phyloP scores from a whole-genome alignment of 441 rosid species.

The Eruca vesicaria region DNA sequence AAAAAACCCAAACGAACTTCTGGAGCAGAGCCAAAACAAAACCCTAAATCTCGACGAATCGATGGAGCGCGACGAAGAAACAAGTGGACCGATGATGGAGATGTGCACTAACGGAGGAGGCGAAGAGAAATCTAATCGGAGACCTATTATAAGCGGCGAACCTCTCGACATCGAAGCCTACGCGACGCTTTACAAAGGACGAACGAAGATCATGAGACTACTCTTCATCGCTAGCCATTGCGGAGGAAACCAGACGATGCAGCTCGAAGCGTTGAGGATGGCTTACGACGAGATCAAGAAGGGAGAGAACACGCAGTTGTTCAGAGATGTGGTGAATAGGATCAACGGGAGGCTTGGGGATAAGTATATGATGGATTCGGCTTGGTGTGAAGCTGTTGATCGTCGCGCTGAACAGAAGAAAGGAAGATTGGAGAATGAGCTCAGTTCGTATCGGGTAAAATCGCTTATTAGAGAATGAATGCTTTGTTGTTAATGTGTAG shows the following conservation, averaged over 20 bases:
- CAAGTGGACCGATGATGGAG: constrained; percentile 54
- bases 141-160: constrained; percentile 79
- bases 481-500: too few relatives aligned
- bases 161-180: constrained; percentile 91
- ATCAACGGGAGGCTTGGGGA: constrained; percentile 71
- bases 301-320: constrained; percentile 86
- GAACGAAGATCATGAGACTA: constrained; percentile 79
- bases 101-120: constrained; percentile 65
- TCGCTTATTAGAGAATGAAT: too few relatives aligned
- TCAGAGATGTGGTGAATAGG: constrained; percentile 74
- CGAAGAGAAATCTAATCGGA: constrained; percentile 44
- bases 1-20: background rate
- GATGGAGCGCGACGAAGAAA: constrained; percentile 81
- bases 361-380: constrained; percentile 51
- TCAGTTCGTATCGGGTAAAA: constrained; percentile 90
- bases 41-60: constrained; percentile 34
- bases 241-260: constrained; percentile 60
- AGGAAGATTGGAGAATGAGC: constrained; percentile 87
- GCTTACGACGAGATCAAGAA: constrained; percentile 93
- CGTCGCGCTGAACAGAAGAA: constrained; percentile 80
- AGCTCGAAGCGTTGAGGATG: constrained; percentile 80
- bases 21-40: constrained; percentile 14
- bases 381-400: constrained; percentile 76
- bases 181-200: constrained; percentile 74
- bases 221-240: constrained; percentile 75